These are phyloP conservation scores for Epichloe gansuensis DNA, from an alignment of 2,329 filamentous ascomycete genomes.

Conservation along the genomic window DNA sequence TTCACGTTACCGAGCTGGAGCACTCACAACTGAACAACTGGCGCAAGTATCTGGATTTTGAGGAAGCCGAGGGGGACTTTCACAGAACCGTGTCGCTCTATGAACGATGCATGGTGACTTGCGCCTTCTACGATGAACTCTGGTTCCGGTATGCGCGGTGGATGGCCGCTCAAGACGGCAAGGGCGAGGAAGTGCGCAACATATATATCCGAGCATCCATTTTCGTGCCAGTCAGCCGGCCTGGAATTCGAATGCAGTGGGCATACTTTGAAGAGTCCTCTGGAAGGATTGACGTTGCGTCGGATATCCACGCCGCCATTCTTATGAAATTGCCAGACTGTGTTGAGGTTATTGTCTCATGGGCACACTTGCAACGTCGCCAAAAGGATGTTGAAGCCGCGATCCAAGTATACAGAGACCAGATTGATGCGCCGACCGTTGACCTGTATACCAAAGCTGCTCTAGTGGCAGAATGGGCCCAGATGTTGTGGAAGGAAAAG, in stretches of 20 bases:
- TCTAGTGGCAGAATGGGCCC: conserved; percentile 79
- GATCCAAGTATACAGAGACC: conserved; percentile 67
- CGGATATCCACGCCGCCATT: conserved; percentile 74
- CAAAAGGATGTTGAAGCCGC: conserved; percentile 75
- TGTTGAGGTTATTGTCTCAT: conserved; percentile 75
- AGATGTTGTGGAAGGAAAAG: conserved; percentile 76
- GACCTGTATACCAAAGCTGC: conserved; percentile 74
- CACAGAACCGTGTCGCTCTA: conserved; percentile 70
- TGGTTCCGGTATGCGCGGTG: conserved; percentile 95
- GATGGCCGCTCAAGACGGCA: conserved; percentile 71
- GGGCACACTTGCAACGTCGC: conserved; percentile 75
- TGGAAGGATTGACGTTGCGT: conserved; percentile 62
- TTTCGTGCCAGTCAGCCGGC: conserved; percentile 76
- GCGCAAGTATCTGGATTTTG: conserved; percentile 93
- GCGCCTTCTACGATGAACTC: conserved; percentile 92
- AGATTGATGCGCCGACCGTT: conserved; percentile 60
- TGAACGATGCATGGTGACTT: conserved; percentile 84
- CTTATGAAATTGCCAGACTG: conserved; percentile 65
- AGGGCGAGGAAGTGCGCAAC: conserved; percentile 80
- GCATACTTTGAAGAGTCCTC: conserved; percentile 88
- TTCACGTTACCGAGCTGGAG: conserved; percentile 88
- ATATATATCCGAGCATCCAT: conserved; percentile 86
- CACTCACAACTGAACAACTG: conserved; percentile 76
- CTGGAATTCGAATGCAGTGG: conserved; percentile 76
- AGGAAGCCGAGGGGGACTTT: conserved; percentile 73